These are phyloP conservation scores for Ilyonectria robusta DNA, from an alignment of 2,329 filamentous ascomycete genomes.

Conservation along the genomic window DNA sequence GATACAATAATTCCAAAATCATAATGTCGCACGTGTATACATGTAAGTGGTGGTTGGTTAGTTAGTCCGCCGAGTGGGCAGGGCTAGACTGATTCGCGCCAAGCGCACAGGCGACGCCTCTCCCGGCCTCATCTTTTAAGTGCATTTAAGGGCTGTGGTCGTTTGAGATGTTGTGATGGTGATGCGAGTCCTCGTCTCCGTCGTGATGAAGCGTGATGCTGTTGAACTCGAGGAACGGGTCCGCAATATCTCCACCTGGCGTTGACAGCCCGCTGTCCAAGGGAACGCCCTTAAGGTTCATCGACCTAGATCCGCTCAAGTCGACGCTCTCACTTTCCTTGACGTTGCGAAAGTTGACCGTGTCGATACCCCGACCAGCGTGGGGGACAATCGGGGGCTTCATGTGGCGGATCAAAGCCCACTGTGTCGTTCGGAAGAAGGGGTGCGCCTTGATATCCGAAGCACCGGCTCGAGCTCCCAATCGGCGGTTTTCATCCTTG, in stretches of 20 bases:
- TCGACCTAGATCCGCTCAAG: slow-evolving; percentile 73
- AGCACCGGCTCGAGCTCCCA: slow-evolving; percentile 93
- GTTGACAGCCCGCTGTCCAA: slow-evolving; percentile 89
- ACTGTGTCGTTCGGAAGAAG: slow-evolving; percentile 96
- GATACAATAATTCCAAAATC: slow-evolving; percentile 43
- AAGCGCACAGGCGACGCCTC: slow-evolving; percentile 23
- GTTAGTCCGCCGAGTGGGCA: slow-evolving; percentile 30
- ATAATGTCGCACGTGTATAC: slow-evolving; percentile 43
- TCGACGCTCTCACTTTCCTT: slow-evolving; percentile 98
- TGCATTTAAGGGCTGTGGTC: slow-evolving; percentile 3
- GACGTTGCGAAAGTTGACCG: slow-evolving; percentile 96
- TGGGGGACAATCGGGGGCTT: slow-evolving; percentile 97
- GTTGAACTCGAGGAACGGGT: slow-evolving; percentile 99
- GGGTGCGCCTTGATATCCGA: slow-evolving; percentile 97
- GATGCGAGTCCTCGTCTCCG: slow-evolving; percentile 76
- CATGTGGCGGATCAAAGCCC: slow-evolving; percentile 97
- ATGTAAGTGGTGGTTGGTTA: slow-evolving; percentile 29
- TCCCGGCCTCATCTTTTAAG: neutral
- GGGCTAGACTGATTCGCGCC: slow-evolving; percentile 26
- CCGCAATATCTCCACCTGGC: slow-evolving; percentile 83
- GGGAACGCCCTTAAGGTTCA: slow-evolving; percentile 81
- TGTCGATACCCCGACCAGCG: slow-evolving; percentile 90
- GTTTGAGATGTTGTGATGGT: slow-evolving; percentile 17
- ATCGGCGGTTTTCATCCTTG: slow-evolving; percentile 94
- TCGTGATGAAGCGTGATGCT: slow-evolving; percentile 98